Evolutionary conservation across 2,329 filamentous ascomycete genomes (phyloP).

Genomic region (Juglanconis juglandina): DNA sequence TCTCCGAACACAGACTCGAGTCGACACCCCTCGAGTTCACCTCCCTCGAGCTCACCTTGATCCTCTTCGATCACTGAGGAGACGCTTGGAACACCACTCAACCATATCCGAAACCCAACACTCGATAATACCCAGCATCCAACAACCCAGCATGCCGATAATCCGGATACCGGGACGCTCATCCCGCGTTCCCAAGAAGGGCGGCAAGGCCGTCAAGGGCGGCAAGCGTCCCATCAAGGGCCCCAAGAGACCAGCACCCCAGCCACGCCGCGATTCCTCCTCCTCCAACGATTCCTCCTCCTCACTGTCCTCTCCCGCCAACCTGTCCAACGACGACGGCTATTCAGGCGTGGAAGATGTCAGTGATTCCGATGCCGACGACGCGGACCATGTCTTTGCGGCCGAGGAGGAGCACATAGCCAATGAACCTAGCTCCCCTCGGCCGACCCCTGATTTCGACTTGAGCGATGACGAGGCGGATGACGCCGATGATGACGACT

Average conservation of each 20-base stretch:
- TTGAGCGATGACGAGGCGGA: conserved; percentile 30
- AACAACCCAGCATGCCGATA: conserved; percentile 4
- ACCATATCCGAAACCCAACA: background rate
- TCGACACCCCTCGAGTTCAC: background rate
- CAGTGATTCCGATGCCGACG: conserved; percentile 71
- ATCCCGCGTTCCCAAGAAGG: conserved; percentile 6
- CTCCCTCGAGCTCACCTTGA: too few species aligned
- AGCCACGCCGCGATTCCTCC: conserved; percentile 49
- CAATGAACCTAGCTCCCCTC: conserved; percentile 46
- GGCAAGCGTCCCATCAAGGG: conserved; percentile 12
- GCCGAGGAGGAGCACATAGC: conserved; percentile 73
- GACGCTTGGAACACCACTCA: background rate
- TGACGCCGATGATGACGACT: conserved; percentile 38
- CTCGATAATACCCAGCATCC: background rate
- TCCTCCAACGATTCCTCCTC: conserved; percentile 52
- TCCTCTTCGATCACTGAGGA: background rate
- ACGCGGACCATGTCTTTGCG: conserved; percentile 74
- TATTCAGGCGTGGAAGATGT: conserved; percentile 78
- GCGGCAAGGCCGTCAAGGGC: conserved; percentile 19
- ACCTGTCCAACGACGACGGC: conserved; percentile 64
- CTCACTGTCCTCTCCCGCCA: conserved; percentile 52
- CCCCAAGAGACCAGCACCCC: conserved; percentile 12
- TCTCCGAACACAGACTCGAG: background rate
- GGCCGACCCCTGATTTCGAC: conserved; percentile 36
- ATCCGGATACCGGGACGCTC: conserved; percentile 14